Percentiles rank a stretch among this genome's conserved stretches.
Conservation (phyloP, 2,329 filamentous ascomycete genomes). For the Exserohilum turcica region DNA sequence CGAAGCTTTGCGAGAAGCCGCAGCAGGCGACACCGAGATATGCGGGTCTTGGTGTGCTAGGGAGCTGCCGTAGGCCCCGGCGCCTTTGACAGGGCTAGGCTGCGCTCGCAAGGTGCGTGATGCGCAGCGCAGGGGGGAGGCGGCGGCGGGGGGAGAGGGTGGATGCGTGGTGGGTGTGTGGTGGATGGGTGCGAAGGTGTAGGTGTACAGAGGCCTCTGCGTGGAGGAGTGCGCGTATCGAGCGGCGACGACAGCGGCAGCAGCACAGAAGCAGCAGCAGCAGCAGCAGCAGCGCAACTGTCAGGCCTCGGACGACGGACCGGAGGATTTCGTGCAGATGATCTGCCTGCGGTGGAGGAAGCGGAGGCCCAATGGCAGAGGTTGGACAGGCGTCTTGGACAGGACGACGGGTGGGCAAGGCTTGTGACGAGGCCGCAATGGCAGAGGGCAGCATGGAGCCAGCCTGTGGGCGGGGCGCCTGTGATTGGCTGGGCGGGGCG, state of each 20-base stretch:
- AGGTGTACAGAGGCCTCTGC: conserved; percentile 3
- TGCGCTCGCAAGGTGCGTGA: no score
- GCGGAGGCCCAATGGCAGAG: conserved; percentile 43
- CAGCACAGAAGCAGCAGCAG: conserved; percentile 14
- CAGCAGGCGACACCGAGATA: conserved; percentile 45
- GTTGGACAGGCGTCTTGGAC: conserved; percentile 46
- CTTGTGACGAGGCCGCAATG: conserved; percentile 42
- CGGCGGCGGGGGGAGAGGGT: neutral
- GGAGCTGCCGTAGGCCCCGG: conserved; percentile 22
- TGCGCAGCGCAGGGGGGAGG: no score
- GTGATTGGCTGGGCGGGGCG: conserved; percentile 35
- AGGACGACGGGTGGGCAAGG: conserved; percentile 38
- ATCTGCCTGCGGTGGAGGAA: conserved; percentile 47
- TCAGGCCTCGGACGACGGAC: conserved; percentile 34
- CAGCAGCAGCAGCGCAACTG: conserved; percentile 4
- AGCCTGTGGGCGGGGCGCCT: conserved; percentile 23
- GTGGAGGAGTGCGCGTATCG: neutral
- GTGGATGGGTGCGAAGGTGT: neutral
- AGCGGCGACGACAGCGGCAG: neutral
- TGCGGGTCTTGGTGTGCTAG: conserved; percentile 25
- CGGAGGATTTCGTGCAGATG: conserved; percentile 61
- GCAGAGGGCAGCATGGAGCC: conserved; percentile 5
- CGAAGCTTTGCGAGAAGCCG: conserved; percentile 43
- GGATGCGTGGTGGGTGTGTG: no score
- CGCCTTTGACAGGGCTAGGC: neutral